phyloP scores from a whole-genome alignment of 1,284 basidiomycete genomes.

The Pseudomicrostroma phylloplanum region DNA sequence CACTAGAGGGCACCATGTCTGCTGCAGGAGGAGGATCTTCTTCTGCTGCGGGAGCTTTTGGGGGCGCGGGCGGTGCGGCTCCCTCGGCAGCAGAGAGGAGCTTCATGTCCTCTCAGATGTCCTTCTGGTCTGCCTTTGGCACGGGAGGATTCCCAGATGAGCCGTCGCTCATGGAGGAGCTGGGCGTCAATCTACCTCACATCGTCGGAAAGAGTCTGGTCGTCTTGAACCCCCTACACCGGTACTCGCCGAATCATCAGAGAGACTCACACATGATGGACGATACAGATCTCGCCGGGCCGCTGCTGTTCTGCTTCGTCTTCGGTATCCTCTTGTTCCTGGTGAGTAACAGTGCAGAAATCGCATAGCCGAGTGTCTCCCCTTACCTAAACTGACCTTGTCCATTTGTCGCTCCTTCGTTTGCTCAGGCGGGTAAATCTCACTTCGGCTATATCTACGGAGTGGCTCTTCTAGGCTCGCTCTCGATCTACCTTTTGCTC shows the following conservation, averaged over 20 bases:
- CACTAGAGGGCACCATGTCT: conserved; percentile 42
- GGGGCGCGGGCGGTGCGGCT: conserved; percentile 18
- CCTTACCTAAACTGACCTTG: too few relatives aligned
- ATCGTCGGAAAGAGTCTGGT: conserved; percentile 89
- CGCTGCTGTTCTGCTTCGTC: conserved; percentile 87
- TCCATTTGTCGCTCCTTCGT: too few relatives aligned
- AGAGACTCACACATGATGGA: conserved; percentile 93
- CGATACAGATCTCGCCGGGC: conserved; percentile 94
- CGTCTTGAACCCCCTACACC: conserved; percentile 83
- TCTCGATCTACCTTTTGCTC: conserved; percentile 89
- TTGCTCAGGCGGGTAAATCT: conserved; percentile 80
- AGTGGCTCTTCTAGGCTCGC: conserved; percentile 84
- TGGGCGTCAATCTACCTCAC: conserved; percentile 95
- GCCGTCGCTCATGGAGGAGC: conserved; percentile 58
- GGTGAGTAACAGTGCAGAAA: background rate
- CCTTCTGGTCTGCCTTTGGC: conserved; percentile 47
- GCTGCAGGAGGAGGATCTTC: conserved; percentile 7
- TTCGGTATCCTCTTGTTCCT: conserved; percentile 47
- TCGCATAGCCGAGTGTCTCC: too few relatives aligned
- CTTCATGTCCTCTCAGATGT: conserved; percentile 38
- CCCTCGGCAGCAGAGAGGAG: conserved; percentile 26
- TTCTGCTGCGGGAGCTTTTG: background rate
- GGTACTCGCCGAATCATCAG: conserved; percentile 55
- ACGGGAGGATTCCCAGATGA: conserved; percentile 49
- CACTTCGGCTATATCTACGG: conserved; percentile 99